A percentile compares a stretch with the other conserved stretches of the same genome.
Evolutionary conservation across 306 rosid species (phyloP).

Genomic region (Sicyos edulis): DNA sequence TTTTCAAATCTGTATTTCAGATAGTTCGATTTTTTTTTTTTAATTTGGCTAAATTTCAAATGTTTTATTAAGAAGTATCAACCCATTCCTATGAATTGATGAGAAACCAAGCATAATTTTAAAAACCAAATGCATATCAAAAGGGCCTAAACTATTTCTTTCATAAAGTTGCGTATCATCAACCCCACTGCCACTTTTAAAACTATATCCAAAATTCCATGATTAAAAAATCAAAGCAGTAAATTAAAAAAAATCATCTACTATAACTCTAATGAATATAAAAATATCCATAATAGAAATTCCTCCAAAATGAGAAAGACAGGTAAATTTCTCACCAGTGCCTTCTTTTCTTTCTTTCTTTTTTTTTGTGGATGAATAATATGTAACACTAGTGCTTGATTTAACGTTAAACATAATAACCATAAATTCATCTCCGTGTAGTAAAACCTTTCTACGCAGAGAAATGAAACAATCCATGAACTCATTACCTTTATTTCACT

Average conservation of each 20-base stretch:
- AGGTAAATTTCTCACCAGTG: background rate
- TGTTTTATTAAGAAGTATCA: no score
- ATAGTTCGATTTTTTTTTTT: no score
- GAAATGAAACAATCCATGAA: background rate
- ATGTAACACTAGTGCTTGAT: background rate
- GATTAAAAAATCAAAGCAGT: no score
- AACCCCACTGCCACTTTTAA: background rate
- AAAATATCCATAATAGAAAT: no score
- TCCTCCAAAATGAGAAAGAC: background rate
- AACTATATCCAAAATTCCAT: background rate
- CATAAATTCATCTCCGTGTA: background rate
- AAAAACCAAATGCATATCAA: no score
- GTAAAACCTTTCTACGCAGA: background rate
- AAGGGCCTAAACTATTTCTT: background rate
- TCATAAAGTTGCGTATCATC: background rate
- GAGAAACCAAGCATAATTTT: no score
- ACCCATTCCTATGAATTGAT: no score
- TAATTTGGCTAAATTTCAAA: no score
- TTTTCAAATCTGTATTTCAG: no score
- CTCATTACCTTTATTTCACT: slow-evolving; percentile 70
- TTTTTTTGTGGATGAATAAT: no score
- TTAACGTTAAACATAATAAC: background rate
- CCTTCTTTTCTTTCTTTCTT: background rate
- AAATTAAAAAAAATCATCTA: no score
- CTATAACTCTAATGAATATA: no score